Percentiles rank a stretch among this genome's conserved stretches.
Conservation (phyloP, 805 yeast species). For the Wickerhamiella allomyrinae region DNA sequence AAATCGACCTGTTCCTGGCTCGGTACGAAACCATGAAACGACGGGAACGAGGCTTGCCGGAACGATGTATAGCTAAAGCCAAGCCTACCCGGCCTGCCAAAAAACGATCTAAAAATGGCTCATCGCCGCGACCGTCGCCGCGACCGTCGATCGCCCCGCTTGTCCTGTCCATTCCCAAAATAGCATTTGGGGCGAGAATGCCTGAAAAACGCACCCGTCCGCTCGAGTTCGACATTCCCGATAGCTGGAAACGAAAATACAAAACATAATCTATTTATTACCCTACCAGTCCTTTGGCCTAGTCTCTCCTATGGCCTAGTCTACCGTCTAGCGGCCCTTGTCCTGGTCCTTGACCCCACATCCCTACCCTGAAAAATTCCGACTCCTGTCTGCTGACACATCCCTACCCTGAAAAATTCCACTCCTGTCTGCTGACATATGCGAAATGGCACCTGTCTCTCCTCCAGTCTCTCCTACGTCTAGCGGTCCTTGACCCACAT, state of each 20-base stretch:
- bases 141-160: neutral
- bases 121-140: neutral
- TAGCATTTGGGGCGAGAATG: conserved; percentile 6
- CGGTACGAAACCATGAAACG: conserved; percentile 11
- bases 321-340: too few species aligned
- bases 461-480: too few species aligned
- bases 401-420: too few species aligned
- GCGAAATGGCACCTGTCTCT: too few species aligned
- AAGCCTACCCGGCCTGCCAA: neutral
- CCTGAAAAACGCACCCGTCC: neutral
- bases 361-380: neutral
- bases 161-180: neutral
- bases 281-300: conserved; percentile 1
- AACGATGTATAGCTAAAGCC: neutral
- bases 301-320: neutral
- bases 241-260: conserved; percentile 1
- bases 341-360: too few species aligned
- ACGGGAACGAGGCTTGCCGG: conserved; percentile 7
- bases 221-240: conserved; percentile 5
- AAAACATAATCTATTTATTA: neutral
- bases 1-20: conserved; percentile 26
- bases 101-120: neutral
- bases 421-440: too few species aligned
- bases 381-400: neutral
- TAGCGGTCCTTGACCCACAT: too few species aligned